Percentiles rank a stretch among this genome's conserved stretches.
Evolutionary conservation across 352 stramenopile species (phyloP).

Genomic region (Phytophthora citrophthora): DNA sequence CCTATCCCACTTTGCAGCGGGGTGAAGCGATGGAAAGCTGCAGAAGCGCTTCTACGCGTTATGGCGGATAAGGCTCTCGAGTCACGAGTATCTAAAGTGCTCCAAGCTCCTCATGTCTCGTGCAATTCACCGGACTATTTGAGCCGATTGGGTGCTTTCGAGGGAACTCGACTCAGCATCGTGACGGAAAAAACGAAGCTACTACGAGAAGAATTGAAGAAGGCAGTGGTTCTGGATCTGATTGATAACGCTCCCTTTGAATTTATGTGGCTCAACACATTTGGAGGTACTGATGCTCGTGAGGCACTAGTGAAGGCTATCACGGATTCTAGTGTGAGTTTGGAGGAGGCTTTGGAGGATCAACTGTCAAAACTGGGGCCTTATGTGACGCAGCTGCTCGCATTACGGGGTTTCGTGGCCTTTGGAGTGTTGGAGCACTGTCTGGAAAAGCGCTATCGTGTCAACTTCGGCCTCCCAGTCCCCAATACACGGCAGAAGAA

Average conservation of each 20-base stretch:
- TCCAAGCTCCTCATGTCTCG: constrained; percentile 46
- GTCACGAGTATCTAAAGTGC: constrained; percentile 38
- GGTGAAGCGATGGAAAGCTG: constrained; percentile 56
- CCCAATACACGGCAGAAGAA: constrained; percentile 53
- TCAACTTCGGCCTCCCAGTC: constrained; percentile 76
- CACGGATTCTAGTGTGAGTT: constrained; percentile 35
- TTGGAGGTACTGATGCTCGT: constrained; percentile 20
- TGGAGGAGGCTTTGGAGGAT: constrained; percentile 28
- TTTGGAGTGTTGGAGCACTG: constrained; percentile 83
- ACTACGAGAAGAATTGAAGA: constrained; percentile 33
- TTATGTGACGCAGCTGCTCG: constrained; percentile 55
- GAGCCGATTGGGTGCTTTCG: constrained; percentile 43
- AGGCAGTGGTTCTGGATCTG: constrained; percentile 63
- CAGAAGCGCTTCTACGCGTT: constrained; percentile 52
- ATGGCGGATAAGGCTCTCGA: constrained; percentile 11
- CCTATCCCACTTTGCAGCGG: constrained; percentile 54
- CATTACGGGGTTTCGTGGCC: constrained; percentile 75
- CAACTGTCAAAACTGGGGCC: constrained; percentile 23
- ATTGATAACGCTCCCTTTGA: constrained; percentile 66
- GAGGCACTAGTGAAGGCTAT: constrained; percentile 41
- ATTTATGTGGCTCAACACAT: constrained; percentile 64
- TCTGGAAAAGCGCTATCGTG: constrained; percentile 85
- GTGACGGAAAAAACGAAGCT: constrained; percentile 18
- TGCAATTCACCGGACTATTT: constrained; percentile 44
- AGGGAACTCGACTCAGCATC: constrained; percentile 50